phyloP scores from a whole-genome alignment of 192 early-diverging fungal species.

The Podila horticola region DNA sequence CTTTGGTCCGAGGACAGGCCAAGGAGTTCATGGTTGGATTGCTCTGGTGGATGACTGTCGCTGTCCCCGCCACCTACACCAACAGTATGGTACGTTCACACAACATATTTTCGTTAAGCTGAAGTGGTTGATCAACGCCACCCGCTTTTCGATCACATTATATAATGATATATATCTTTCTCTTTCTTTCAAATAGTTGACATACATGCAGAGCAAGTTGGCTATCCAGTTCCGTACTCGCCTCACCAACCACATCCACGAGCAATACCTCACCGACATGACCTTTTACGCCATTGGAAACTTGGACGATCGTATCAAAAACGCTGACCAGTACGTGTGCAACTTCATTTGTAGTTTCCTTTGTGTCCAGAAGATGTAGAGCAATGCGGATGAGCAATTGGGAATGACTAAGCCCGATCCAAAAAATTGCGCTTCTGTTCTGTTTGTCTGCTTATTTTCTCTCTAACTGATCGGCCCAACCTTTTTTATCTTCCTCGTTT shows the following conservation, averaged over 20 bases:
- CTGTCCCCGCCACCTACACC: conserved; percentile 96
- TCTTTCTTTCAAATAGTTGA: conserved; percentile 53
- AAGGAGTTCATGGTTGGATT: conserved; percentile 87
- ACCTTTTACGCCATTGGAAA: conserved; percentile 96
- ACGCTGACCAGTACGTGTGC: conserved; percentile 80
- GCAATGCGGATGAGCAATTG: conserved; percentile 13
- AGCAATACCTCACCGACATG: conserved; percentile 87
- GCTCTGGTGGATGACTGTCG: conserved; percentile 92
- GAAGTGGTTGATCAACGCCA: neutral
- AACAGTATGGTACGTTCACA: conserved; percentile 81
- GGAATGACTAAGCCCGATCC: neutral
- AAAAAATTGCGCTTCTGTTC: neutral
- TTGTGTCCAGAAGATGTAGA: conserved; percentile 20
- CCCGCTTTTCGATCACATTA: neutral
- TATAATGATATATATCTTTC: neutral
- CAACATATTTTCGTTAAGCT: neutral
- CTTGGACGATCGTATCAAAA: conserved; percentile 92
- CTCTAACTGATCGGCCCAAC: conserved; percentile 14
- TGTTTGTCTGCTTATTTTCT: neutral
- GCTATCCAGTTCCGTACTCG: conserved; percentile 84
- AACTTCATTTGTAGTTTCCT: conserved; percentile 14
- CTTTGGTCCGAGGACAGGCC: conserved; percentile 79
- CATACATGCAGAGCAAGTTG: conserved; percentile 80
- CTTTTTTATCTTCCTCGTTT: neutral
- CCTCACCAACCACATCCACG: conserved; percentile 89